phyloP scores from a whole-genome alignment of 768 basidiomycete genomes.

The Dictyophora rubrovolvata region DNA sequence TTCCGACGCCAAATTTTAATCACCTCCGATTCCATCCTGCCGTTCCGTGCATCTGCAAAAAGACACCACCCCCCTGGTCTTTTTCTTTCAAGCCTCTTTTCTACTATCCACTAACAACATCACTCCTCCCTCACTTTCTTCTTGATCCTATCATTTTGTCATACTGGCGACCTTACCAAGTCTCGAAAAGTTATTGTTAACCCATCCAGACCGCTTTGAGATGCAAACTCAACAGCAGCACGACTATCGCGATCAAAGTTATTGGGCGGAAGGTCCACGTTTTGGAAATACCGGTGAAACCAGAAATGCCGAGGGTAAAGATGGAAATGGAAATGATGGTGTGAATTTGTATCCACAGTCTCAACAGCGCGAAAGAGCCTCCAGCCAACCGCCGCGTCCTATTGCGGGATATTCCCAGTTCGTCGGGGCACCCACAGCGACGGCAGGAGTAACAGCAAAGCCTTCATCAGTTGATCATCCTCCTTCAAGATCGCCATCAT shows the following conservation, averaged over 20 bases:
- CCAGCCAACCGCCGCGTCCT: constrained; percentile 57
- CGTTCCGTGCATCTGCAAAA: neutral
- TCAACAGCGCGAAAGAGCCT: constrained; percentile 42
- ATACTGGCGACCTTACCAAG: constrained; percentile 7
- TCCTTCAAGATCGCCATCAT: constrained; percentile 34
- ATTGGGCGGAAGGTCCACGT: neutral
- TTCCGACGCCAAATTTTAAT: neutral
- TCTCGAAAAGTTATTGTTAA: constrained; percentile 7
- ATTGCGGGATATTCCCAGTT: constrained; percentile 15
- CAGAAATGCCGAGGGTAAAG: constrained; percentile 2
- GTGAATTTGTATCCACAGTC: no score
- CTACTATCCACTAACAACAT: neutral
- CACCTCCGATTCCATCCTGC: neutral
- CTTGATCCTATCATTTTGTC: neutral
- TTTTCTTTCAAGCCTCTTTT: neutral
- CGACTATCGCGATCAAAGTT: neutral
- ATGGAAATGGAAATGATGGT: neutral
- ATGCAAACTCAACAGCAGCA: constrained; percentile 4
- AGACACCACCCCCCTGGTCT: neutral
- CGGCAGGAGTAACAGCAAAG: constrained; percentile 25
- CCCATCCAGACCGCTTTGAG: constrained; percentile 7
- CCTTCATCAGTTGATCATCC: constrained; percentile 40
- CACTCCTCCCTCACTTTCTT: neutral
- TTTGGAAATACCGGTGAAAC: neutral
- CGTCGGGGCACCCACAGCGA: neutral